A percentile compares a stretch with the other conserved stretches of the same genome.
Evolutionary conservation across 768 basidiomycete species (phyloP).

Genomic region (Rhizopogon rudus): DNA sequence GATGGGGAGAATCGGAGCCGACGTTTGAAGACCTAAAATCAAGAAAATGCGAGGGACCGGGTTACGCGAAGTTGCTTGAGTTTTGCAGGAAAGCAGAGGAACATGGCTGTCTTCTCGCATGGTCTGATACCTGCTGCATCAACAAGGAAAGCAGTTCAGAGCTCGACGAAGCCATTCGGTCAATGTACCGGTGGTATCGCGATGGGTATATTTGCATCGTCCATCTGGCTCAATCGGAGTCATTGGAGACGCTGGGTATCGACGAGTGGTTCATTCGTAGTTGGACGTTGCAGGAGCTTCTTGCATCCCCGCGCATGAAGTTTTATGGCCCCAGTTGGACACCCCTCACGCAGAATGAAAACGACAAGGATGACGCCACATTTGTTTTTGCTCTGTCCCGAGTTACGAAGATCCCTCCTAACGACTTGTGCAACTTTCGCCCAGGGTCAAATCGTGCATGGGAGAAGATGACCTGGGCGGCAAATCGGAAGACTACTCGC

Average conservation of each 20-base stretch:
- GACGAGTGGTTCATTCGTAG: conserved; percentile 2
- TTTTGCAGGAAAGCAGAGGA: conserved; percentile 3
- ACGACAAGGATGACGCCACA: conserved; percentile 15
- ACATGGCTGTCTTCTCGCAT: neutral
- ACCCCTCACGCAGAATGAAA: conserved; percentile 4
- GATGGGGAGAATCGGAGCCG: conserved; percentile 4
- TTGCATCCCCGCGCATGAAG: neutral
- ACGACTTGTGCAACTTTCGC: conserved; percentile 11
- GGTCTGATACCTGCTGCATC: conserved; percentile 10
- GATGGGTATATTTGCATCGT: neutral
- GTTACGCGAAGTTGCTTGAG: neutral
- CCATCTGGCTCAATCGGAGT: neutral
- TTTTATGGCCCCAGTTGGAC: conserved; percentile 7
- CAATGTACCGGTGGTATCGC: neutral
- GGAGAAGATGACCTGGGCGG: conserved; percentile 19
- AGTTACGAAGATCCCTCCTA: conserved; percentile 8
- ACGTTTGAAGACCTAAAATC: neutral
- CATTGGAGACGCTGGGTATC: neutral
- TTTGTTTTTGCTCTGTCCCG: conserved; percentile 8
- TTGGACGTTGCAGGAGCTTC: conserved; percentile 1
- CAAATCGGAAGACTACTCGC: conserved; percentile 17
- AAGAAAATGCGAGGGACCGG: neutral
- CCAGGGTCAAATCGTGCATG: conserved; percentile 13
- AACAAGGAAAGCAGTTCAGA: conserved; percentile 8
- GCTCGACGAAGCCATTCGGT: conserved; percentile 2